Conservation (phyloP, 2,329 filamentous ascomycete species). For the Coniosporium tulheliwenetii region DNA sequence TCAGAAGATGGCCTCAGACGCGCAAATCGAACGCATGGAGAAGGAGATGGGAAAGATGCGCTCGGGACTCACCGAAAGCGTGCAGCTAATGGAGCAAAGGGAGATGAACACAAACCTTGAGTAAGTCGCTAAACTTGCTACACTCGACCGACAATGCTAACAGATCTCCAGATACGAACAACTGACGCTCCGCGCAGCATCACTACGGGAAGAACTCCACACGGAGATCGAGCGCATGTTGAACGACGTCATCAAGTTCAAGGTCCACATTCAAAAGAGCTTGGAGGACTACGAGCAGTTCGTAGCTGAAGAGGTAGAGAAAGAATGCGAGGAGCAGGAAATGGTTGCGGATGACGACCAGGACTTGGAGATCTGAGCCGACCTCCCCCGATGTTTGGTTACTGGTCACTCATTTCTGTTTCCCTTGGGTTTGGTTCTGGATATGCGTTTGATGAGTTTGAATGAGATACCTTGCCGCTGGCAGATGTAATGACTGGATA, state of each 20-base stretch:
- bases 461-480: no score
- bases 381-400: not conserved
- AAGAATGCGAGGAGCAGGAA: slow-evolving; percentile 35
- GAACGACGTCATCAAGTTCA: slow-evolving; percentile 96
- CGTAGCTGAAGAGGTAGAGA: slow-evolving; percentile 81
- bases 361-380: slow-evolving; percentile 10
- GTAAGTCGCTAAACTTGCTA: slow-evolving; percentile 33
- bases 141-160: not conserved
- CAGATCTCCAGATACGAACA: slow-evolving; percentile 61
- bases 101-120: slow-evolving; percentile 97
- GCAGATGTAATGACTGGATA: no score
- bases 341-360: slow-evolving; percentile 13
- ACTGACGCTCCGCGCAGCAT: slow-evolving; percentile 65
- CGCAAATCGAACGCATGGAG: slow-evolving; percentile 97
- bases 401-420: no score
- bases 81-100: slow-evolving; percentile 82
- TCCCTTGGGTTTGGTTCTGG: no score
- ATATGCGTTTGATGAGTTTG: no score
- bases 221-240: slow-evolving; percentile 92
- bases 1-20: slow-evolving; percentile 75
- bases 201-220: slow-evolving; percentile 90
- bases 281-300: slow-evolving; percentile 91
- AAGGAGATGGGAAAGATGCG: slow-evolving; percentile 94
- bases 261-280: slow-evolving; percentile 86
- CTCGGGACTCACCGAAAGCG: slow-evolving; percentile 63